These are phyloP conservation scores for Dunaliella sp. DNA, from an alignment of 139 green algal species.

Conservation along the genomic window DNA sequence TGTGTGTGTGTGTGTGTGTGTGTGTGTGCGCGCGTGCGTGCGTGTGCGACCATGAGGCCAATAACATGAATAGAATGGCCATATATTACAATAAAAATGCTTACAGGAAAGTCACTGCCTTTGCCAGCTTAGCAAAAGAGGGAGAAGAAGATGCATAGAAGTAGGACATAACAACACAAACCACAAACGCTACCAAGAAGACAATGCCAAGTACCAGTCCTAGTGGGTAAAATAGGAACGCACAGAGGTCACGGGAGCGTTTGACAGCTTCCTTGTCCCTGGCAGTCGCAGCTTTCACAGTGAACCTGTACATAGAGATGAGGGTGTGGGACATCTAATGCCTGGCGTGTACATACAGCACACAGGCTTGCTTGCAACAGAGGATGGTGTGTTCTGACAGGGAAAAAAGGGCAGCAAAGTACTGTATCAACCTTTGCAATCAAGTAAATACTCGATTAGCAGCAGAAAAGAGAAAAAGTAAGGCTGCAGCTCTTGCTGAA, in stretches of 20 bases:
- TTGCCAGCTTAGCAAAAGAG: too few relatives aligned
- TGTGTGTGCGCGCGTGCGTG: neutral
- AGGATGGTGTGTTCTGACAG: neutral
- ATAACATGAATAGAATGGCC: neutral
- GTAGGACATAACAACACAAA: neutral
- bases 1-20: neutral
- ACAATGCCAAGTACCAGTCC: too few relatives aligned
- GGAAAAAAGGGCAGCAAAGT: neutral
- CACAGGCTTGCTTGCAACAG: slow-evolving; percentile 24
- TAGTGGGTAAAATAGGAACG: too few relatives aligned
- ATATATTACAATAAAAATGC: neutral
- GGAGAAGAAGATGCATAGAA: neutral
- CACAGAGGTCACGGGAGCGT: slow-evolving; percentile 49
- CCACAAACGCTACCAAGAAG: slow-evolving; percentile 45
- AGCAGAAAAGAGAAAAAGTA: neutral
- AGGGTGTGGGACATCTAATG: neutral
- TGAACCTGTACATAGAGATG: neutral
- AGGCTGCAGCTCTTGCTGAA: too few relatives aligned
- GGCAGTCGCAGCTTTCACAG: slow-evolving; percentile 47
- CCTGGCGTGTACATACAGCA: neutral
- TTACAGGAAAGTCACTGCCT: neutral
- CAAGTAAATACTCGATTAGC: neutral
- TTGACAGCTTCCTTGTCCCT: slow-evolving; percentile 62
- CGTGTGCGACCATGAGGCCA: neutral
- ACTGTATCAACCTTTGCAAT: neutral